Base-by-base conservation (phyloP, 1,284 basidiomycete species). In the Puccinia triticina region DNA sequence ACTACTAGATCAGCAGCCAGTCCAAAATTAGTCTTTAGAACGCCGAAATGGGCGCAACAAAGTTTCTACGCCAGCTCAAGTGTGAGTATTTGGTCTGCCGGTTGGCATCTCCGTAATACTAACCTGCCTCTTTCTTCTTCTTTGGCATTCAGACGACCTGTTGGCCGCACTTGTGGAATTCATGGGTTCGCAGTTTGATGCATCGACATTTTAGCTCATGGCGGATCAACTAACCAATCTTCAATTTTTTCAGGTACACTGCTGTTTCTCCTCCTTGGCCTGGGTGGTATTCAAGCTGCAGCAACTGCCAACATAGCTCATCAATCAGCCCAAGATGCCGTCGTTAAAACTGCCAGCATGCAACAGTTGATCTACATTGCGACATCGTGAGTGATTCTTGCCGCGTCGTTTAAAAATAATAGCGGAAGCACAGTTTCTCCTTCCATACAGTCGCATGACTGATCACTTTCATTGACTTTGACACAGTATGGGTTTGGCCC, bases 261-360 rank as follows among this genome's bases (percentile, higher is more conserved):
- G 57, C 48, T 90, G 82, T 92, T 92, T 85, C 88, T 92, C n/a
- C 88, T 91, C 26, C 88, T 92, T 53, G 91, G 90, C 14, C 88
- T 90, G 5, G 91, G 91, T 5, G 90, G 90, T 0, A 89, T 90
- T 43, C 91, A 92, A 85, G 90, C 90, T 3, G 87, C 88, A 0
- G 86, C 87, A n/a, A 85, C 84, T 34, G 87, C 73, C 29, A 85
- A 87, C 76, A 85, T 85, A 16, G 79, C 85, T 34, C 81, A 85
- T 43, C 86, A 86, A 76, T 85, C 61, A 11, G 53, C 67, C 18
- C 3, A 29, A 18, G 57, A 80, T 23, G 55, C 76, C 53, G 83
- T 82, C 57, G 78, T 83, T 83, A 37, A 85, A 85, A 77, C 84
- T 73, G 67, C 86, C 84, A 81, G 82, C 43, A 85, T 91, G 76